Percentiles rank a stretch among this genome's conserved stretches.
These are phyloP conservation scores for Tetrahymena elliotti DNA, from an alignment of 73 alveolate genomes.

Conservation along the genomic window DNA sequence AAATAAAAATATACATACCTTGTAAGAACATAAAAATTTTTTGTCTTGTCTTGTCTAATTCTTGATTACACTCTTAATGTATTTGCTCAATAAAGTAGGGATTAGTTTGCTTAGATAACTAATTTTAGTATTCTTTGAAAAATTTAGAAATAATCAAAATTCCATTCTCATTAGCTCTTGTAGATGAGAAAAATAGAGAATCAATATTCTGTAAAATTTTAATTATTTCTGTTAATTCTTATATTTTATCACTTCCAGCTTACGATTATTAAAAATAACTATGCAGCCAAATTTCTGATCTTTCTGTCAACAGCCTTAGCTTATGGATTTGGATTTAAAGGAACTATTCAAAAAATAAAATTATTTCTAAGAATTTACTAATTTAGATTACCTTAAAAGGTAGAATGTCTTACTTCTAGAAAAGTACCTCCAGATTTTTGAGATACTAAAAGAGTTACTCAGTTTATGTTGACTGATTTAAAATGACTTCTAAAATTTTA, in stretches of 20 bases:
- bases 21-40: constrained; percentile 15
- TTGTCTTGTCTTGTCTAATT: constrained; percentile 14
- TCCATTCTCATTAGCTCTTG: background rate
- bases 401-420: constrained; percentile 15
- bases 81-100: background rate
- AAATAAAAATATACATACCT: background rate
- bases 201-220: background rate
- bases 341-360: background rate
- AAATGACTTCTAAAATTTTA: constrained; percentile 18
- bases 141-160: background rate
- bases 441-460: constrained; percentile 13
- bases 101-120: background rate
- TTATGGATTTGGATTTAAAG: background rate
- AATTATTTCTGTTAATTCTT: background rate
- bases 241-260: background rate
- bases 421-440: constrained; percentile 11
- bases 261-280: background rate
- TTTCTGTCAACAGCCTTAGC: constrained; percentile 15
- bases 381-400: constrained; percentile 4
- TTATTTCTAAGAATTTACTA: background rate
- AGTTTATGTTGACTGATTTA: constrained; percentile 8
- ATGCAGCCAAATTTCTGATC: constrained; percentile 35
- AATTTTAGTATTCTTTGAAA: background rate
- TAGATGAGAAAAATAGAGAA: background rate
- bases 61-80: background rate